Base-by-base conservation (phyloP, 441 rosid genomes). In the Raphanus hybrid region DNA sequence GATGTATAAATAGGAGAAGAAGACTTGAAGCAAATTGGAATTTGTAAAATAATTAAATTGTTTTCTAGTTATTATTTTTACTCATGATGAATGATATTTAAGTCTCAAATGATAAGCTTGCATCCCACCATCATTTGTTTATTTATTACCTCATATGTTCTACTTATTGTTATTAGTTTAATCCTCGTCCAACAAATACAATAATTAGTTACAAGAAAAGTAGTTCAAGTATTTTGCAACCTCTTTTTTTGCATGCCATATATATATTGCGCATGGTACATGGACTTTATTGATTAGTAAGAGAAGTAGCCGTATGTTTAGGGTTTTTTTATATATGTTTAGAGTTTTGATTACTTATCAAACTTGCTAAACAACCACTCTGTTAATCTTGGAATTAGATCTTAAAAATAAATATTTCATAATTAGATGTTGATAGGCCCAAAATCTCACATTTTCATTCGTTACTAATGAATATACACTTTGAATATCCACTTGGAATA, bases 31-130 rank as follows among this genome's bases (percentile, higher is more conserved):
- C 80, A 70, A 78, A 34, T 35, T 66, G 85, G 80, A 71, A 76
- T 73, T 54, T 73, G 78, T 65, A 62, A 68, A 18, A 63, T 63
- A 43, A 10, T 10, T 10, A 8, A 8, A 8, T 3, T 2, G 1
- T 41, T 41, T 41, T 11, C 7, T 10, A 43, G 41, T 64, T 63
- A 8, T 41, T 32, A 27, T 8, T 54, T 64, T 70, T 12, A 37
- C 14, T 23, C 32, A 3, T 62, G 60, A 3, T 62, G 60, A 54
- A 43, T 37, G 60, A 54, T 78, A 67, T 78, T 73, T 59, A 67
- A 74, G 74, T 77, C 82, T 80, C 87, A 75, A 83, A 85, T 86
- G 84, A 82, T 85, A 84, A 79, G 82, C 78, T 75, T 69, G 75
- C 18, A 83, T 12, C 83, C 66, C 69, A 64, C 81, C 59, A 66